Percentiles rank a stretch among this genome's conserved stretches.
Evolutionary conservation across 2,329 filamentous ascomycete species (phyloP).

Genomic region (Fusarium subtropicale): DNA sequence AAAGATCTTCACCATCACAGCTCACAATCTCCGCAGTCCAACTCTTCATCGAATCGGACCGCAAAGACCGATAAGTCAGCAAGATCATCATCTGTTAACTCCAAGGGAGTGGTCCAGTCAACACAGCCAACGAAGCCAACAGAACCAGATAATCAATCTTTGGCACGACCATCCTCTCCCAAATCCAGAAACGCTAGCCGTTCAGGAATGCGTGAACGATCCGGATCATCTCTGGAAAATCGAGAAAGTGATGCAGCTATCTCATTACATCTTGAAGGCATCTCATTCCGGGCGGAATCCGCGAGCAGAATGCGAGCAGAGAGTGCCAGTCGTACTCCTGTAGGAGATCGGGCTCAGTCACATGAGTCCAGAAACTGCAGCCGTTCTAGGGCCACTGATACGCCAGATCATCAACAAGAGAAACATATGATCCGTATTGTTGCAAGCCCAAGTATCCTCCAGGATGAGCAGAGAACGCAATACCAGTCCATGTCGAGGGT

Average conservation of each 20-base stretch:
- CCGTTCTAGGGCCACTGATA: neutral
- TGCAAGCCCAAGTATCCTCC: conserved; percentile 30
- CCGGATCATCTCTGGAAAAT: conserved; percentile 35
- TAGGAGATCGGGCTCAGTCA: conserved; percentile 3
- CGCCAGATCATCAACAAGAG: neutral
- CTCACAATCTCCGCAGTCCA: conserved; percentile 11
- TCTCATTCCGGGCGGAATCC: conserved; percentile 45
- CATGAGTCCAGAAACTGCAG: conserved; percentile 12
- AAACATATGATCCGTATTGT: conserved; percentile 25
- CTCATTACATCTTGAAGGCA: conserved; percentile 41
- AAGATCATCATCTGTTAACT: conserved; percentile 3
- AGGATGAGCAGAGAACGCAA: neutral
- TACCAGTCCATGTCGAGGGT: neutral
- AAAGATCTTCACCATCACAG: conserved; percentile 1
- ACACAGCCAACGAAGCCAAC: too few species aligned
- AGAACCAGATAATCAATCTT: too few species aligned
- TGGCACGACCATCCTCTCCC: conserved; percentile 47
- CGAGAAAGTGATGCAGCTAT: conserved; percentile 12
- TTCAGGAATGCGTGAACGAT: conserved; percentile 37
- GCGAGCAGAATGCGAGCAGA: conserved; percentile 8
- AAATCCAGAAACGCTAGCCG: conserved; percentile 55
- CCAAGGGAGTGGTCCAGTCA: too few species aligned
- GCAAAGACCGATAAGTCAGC: neutral
- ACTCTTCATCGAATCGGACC: conserved; percentile 16
- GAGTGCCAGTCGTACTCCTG: neutral